Percentiles rank a stretch among this genome's conserved stretches.
Evolutionary conservation across 768 basidiomycete genomes (phyloP).

Genomic region (Boletus pseudopeckii): DNA sequence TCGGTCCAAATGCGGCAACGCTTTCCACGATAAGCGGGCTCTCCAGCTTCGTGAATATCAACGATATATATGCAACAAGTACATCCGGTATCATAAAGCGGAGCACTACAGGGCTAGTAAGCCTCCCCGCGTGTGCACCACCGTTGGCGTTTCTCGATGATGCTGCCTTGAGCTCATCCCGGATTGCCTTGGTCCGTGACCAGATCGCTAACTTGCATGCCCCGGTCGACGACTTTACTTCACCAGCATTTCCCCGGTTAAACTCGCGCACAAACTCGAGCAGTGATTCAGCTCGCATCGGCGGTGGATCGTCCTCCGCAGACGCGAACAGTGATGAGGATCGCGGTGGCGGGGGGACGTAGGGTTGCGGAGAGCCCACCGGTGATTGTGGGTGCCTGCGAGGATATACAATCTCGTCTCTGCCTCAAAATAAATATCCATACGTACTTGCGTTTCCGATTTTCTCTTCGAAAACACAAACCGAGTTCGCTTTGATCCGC

Average conservation of each 20-base stretch:
- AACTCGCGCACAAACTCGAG: conserved; percentile 54
- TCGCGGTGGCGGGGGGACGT: conserved; percentile 40
- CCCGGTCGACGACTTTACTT: conserved; percentile 1
- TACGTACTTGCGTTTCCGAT: conserved; percentile 56
- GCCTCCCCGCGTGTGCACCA: conserved; percentile 7
- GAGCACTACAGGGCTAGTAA: conserved; percentile 38
- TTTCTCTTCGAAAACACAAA: conserved; percentile 44
- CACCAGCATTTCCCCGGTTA: conserved; percentile 37
- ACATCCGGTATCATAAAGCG: conserved; percentile 65
- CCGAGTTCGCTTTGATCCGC: conserved; percentile 50
- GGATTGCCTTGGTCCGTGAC: conserved; percentile 33
- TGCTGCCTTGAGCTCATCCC: conserved; percentile 8
- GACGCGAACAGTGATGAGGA: conserved; percentile 42
- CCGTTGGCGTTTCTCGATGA: not conserved
- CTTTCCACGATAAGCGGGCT: conserved; percentile 54
- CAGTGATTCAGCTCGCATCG: conserved; percentile 46
- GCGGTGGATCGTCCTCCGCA: conserved; percentile 33
- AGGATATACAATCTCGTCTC: not conserved
- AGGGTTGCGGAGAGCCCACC: conserved; percentile 57
- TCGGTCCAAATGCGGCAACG: conserved; percentile 66
- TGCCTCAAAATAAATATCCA: not conserved
- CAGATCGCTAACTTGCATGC: conserved; percentile 52
- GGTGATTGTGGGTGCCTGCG: conserved; percentile 51
- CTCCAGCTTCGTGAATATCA: conserved; percentile 36
- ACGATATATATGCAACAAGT: conserved; percentile 59